These are phyloP conservation scores for Lactarius pseudohatsudake DNA, from an alignment of 768 basidiomycete genomes.

Conservation along the genomic window DNA sequence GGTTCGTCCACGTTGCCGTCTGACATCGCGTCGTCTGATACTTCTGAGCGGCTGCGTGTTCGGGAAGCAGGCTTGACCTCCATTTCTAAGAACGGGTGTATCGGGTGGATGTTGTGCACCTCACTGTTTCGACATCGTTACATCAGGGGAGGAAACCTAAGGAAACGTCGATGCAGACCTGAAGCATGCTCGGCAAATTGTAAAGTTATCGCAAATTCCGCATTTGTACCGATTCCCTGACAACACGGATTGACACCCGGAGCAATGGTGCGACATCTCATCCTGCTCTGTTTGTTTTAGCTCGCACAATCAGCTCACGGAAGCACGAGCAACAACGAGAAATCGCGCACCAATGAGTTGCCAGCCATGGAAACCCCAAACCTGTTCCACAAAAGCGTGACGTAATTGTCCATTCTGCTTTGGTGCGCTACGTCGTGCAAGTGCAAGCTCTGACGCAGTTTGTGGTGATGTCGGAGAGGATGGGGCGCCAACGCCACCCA, in stretches of 20 bases:
- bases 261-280: slow-evolving; percentile 67
- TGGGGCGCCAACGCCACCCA: slow-evolving; percentile 42
- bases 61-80: slow-evolving; percentile 55
- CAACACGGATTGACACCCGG: slow-evolving; percentile 72
- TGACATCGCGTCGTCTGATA: slow-evolving; percentile 22
- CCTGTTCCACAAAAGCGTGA: slow-evolving; percentile 84
- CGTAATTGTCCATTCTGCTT: slow-evolving; percentile 72
- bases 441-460: slow-evolving; percentile 45
- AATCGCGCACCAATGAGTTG: slow-evolving; percentile 74
- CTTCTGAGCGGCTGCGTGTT: slow-evolving; percentile 44
- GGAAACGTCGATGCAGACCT: slow-evolving; percentile 46
- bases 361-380: slow-evolving; percentile 85
- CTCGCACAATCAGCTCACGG: background rate
- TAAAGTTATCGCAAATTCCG: slow-evolving; percentile 73
- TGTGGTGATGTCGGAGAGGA: slow-evolving; percentile 40
- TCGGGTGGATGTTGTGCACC: slow-evolving; percentile 90
- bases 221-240: slow-evolving; percentile 78
- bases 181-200: slow-evolving; percentile 81
- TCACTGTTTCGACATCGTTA: slow-evolving; percentile 47
- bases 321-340: slow-evolving; percentile 10
- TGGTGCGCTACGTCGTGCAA: slow-evolving; percentile 65
- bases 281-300: slow-evolving; percentile 58
- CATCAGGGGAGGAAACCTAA: slow-evolving; percentile 13
- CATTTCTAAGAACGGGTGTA: slow-evolving; percentile 80
- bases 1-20: slow-evolving; percentile 23